These are phyloP conservation scores for Plantago coronopus DNA, from an alignment of 305 asterid genomes.

Conservation along the genomic window DNA sequence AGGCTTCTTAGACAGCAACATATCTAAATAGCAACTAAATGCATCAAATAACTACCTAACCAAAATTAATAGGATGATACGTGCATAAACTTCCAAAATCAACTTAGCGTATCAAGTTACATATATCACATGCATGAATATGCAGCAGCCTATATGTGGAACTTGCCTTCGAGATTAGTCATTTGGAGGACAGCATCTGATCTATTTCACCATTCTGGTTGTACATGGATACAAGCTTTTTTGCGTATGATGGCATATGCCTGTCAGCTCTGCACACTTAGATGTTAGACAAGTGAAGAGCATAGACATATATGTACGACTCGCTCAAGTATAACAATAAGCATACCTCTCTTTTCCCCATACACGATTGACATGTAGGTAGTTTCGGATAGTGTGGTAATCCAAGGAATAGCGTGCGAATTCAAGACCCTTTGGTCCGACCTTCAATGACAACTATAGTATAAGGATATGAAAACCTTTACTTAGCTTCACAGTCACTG, in stretches of 20 bases:
- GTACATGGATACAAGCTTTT: slow-evolving; percentile 79
- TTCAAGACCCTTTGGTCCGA: slow-evolving; percentile 94
- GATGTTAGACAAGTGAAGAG: slow-evolving; percentile 3
- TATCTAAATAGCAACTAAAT: neutral
- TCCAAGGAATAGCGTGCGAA: slow-evolving; percentile 93
- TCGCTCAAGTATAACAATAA: neutral
- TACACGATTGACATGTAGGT: slow-evolving; percentile 66
- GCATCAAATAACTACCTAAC: neutral
- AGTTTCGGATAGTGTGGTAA: slow-evolving; percentile 90
- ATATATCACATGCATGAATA: slow-evolving; percentile 24
- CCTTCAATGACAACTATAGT: slow-evolving; percentile 34
- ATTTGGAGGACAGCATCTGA: slow-evolving; percentile 60
- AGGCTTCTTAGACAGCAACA: neutral
- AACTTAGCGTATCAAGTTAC: neutral
- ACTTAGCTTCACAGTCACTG: slow-evolving; percentile 11
- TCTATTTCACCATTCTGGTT: slow-evolving; percentile 89
- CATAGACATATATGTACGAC: slow-evolving; percentile 4
- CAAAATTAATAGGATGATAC: neutral
- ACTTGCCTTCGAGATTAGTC: slow-evolving; percentile 27
- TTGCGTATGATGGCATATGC: slow-evolving; percentile 85
- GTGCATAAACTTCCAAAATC: neutral
- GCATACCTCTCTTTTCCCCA: slow-evolving; percentile 90
- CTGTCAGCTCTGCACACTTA: slow-evolving; percentile 68
- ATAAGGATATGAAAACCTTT: slow-evolving; percentile 21
- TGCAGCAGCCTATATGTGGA: slow-evolving; percentile 8